phyloP scores from a whole-genome alignment of 805 yeast species.

The Hanseniaspora valbyensis region DNA sequence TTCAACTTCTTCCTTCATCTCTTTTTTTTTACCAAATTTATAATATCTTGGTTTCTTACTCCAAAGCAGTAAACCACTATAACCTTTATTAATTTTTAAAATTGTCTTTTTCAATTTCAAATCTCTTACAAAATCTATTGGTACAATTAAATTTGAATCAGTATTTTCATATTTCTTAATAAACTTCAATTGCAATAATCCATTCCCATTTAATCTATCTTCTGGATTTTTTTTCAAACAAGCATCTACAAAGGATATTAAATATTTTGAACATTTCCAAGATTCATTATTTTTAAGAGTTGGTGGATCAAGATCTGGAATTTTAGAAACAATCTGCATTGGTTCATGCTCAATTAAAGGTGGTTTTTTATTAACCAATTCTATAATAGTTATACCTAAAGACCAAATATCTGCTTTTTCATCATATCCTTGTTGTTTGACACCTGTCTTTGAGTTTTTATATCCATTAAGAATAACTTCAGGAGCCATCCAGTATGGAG shows the following conservation, averaged over 20 bases:
- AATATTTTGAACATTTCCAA: conserved; percentile 15
- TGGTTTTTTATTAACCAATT: conserved; percentile 69
- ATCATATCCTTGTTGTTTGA: conserved; percentile 45
- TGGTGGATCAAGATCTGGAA: conserved; percentile 61
- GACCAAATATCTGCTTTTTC: conserved; percentile 94
- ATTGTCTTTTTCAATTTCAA: background rate
- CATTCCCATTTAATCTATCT: conserved; percentile 50
- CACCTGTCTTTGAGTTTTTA: conserved; percentile 24
- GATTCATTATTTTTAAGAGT: conserved; percentile 22
- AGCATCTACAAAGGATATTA: conserved; percentile 45
- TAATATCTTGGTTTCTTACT: conserved; percentile 8
- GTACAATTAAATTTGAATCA: conserved; percentile 31
- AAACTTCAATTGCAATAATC: conserved; percentile 45
- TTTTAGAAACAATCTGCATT: conserved; percentile 59
- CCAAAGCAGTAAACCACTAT: conserved; percentile 7
- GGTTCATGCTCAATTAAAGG: conserved; percentile 69
- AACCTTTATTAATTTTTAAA: background rate
- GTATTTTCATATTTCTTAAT: conserved; percentile 31
- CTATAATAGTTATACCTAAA: conserved; percentile 82
- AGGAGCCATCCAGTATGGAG: conserved; percentile 99
- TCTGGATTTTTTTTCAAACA: conserved; percentile 62
- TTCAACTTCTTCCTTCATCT: background rate
- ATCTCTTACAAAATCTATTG: conserved; percentile 28
- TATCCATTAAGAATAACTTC: conserved; percentile 54
- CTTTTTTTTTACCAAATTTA: background rate